phyloP scores from a whole-genome alignment of 305 asterid species.

The Plantago rigida region DNA sequence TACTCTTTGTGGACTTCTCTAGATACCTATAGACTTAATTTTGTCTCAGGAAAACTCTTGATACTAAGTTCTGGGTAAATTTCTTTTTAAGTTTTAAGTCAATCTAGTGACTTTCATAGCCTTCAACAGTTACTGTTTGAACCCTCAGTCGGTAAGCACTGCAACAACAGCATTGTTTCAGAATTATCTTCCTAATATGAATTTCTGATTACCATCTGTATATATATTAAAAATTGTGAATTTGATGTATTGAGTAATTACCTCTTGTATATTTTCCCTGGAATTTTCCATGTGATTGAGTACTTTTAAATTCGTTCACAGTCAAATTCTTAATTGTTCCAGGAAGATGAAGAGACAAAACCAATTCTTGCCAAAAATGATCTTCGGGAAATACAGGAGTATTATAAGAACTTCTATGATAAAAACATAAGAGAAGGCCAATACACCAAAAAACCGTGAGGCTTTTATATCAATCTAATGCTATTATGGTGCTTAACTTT shows the following conservation, averaged over 20 bases:
- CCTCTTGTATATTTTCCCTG: background rate
- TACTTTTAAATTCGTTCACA: background rate
- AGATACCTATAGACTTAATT: too few relatives aligned
- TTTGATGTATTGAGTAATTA: background rate
- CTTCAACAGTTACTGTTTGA: too few relatives aligned
- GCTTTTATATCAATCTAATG: conserved; percentile 21
- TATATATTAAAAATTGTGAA: background rate
- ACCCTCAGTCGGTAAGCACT: too few relatives aligned
- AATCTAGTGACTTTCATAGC: too few relatives aligned
- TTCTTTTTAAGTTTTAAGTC: too few relatives aligned
- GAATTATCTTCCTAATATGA: background rate
- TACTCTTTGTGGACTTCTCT: too few relatives aligned
- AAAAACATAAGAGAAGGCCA: conserved; percentile 73
- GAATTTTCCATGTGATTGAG: background rate
- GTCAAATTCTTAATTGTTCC: conserved; percentile 31
- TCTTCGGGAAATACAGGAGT: conserved; percentile 64
- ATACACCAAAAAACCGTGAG: conserved; percentile 81
- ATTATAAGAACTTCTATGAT: conserved; percentile 62
- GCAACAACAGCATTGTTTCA: too few relatives aligned
- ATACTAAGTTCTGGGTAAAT: too few relatives aligned
- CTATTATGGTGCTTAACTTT: conserved; percentile 3
- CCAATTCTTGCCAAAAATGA: conserved; percentile 48
- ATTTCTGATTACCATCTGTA: background rate
- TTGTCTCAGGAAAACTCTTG: too few relatives aligned
- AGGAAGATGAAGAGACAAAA: conserved; percentile 64